Evolutionary conservation across 768 basidiomycete species (phyloP), one percentile per base, ranked within the genome.

Genomic region (Grammothele lineata): DNA sequence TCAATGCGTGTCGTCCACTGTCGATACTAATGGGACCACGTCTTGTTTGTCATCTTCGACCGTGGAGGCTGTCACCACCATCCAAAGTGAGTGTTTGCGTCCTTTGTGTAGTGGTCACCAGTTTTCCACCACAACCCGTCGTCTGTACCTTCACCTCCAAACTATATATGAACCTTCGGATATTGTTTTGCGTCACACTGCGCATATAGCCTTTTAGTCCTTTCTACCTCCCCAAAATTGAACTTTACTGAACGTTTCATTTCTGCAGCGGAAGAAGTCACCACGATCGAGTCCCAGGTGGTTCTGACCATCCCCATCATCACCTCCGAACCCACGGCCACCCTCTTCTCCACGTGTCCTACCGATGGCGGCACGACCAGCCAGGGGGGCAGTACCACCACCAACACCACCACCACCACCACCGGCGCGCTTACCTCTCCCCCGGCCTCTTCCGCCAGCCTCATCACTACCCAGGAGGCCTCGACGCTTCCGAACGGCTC

Each of bases 401-500:
- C 27, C 18, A 32, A 8, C 9, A 36, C 39, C 46, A 24, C 42
- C 40, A 17, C 17, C 37, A 4, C 37, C 49, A 3, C 37, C 51
- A n/a, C 43, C 48, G 5, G 18, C 35, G 10, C 37, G 37, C 10
- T n/a, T 37, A 11, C 22, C 7, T 33, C 52, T 12, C 36, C 18
- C 1, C 19, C 38, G 4, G 25, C 46, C n/a, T 15, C 36, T 3
- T 37, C 46, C 43, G 10, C 67, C 69, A 18, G 62, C 62, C 4
- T 36, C 66, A 4, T 67, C 18, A 35, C 73, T 0, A 53, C 66
- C 21, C 50, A 56, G 15, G 59, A 65, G 24, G 60, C 69, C 1
- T 61, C 68, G 9, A 77, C 74, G 0, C 65, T 69, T 19, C 27
- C 68, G 15, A 62, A 76, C 56, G 76, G 76, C 12, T 65, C 65